phyloP scores from a whole-genome alignment of 306 rosid species.

The Abrus pulchellus region DNA sequence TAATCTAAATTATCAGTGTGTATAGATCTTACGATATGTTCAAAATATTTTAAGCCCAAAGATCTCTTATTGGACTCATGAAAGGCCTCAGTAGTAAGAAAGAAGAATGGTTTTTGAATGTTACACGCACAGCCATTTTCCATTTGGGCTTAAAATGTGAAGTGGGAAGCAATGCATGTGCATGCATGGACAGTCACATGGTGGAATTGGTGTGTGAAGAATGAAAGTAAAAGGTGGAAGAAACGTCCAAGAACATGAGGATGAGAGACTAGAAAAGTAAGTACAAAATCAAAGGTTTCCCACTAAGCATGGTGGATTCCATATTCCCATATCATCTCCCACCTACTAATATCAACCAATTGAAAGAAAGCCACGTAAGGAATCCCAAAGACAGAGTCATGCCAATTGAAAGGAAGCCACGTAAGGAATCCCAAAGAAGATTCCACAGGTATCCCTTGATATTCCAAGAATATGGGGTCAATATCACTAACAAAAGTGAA shows the following conservation, averaged over 20 bases:
- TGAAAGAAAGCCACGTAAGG: background rate
- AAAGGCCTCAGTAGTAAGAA: background rate
- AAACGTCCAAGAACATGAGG: constrained; percentile 15
- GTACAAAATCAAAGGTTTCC: constrained; percentile 22
- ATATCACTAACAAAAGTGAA: constrained; percentile 54
- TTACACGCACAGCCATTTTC: background rate
- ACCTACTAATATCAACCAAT: background rate
- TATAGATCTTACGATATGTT: no score
- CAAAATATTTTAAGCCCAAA: background rate
- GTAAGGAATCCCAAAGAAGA: constrained; percentile 52
- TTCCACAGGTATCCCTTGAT: constrained; percentile 59
- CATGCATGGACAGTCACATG: no score
- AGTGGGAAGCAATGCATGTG: constrained; percentile 16
- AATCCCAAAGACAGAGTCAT: constrained; percentile 11
- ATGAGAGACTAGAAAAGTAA: constrained; percentile 22
- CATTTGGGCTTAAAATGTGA: background rate
- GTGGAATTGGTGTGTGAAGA: background rate
- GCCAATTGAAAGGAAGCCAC: background rate
- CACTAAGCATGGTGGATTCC: constrained; percentile 30
- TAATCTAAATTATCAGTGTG: no score
- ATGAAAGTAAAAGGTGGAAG: background rate
- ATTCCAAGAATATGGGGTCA: constrained; percentile 71
- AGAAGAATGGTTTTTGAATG: background rate
- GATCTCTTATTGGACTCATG: background rate
- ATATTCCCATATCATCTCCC: constrained; percentile 13